Percentiles rank a stretch among this genome's conserved stretches.
These are phyloP conservation scores for Trichoderma semiorbis DNA, from an alignment of 2,329 filamentous ascomycete genomes.

Conservation along the genomic window DNA sequence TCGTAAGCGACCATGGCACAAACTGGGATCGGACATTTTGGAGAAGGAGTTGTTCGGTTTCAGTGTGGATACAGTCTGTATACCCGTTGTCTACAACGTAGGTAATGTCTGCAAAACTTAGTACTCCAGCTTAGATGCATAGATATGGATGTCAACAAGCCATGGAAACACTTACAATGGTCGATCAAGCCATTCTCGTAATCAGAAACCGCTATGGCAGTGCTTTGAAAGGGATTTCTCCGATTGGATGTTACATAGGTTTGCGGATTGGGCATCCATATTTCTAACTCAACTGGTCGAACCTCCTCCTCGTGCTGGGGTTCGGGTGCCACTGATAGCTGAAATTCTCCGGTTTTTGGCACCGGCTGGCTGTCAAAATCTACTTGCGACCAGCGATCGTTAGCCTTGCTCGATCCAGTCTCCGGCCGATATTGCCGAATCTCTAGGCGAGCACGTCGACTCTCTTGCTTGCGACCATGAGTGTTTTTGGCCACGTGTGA, in stretches of 20 bases:
- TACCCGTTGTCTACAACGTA: slow-evolving; percentile 12
- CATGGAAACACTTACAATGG: not conserved
- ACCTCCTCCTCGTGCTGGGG: not conserved
- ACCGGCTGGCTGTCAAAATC: not conserved
- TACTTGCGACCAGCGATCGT: not conserved
- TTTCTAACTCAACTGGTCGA: not conserved
- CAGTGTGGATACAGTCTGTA: slow-evolving; percentile 1
- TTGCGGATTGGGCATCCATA: slow-evolving; percentile 1
- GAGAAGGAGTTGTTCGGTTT: slow-evolving; percentile 1
- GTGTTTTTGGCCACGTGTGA: slow-evolving; percentile 12
- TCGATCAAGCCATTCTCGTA: not conserved
- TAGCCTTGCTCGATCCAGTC: not conserved
- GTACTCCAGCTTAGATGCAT: not conserved
- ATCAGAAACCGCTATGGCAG: not conserved
- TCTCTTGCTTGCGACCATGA: slow-evolving; percentile 9
- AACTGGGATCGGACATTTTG: slow-evolving; percentile 1
- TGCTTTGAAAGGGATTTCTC: slow-evolving; percentile 7
- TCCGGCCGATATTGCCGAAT: slow-evolving; percentile 8
- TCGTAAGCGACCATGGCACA: slow-evolving; percentile 13
- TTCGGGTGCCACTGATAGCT: not conserved
- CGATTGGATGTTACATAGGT: not conserved
- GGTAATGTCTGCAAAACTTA: slow-evolving; percentile 5
- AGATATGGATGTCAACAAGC: not conserved
- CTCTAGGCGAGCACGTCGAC: not conserved
- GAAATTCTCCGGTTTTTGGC: not conserved